Conservation (phyloP, 148 eudicot species). For the Vaccinium macrocarpon region DNA sequence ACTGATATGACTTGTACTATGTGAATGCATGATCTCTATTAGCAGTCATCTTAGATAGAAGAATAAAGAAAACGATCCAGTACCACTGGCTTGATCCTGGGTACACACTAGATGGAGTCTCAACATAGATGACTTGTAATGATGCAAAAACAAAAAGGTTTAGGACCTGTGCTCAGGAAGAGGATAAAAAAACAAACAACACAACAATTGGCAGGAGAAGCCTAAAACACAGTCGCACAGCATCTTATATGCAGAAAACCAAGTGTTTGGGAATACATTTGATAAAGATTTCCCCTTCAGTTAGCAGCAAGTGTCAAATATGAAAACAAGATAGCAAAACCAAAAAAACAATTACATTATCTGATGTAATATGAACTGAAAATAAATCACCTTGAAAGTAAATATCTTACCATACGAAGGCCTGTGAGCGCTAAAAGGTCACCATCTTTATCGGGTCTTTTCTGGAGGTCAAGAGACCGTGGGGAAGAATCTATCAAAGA, state of each 20-base stretch:
- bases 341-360: neutral
- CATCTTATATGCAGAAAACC: neutral
- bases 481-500: conserved; percentile 46
- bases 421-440: conserved; percentile 71
- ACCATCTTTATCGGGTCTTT: conserved; percentile 33
- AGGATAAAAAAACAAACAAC: neutral
- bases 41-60: neutral
- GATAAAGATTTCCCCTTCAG: neutral
- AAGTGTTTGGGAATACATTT: neutral
- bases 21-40: neutral
- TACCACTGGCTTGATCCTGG: neutral
- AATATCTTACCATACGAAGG: conserved; percentile 46
- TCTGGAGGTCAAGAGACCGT: conserved; percentile 51
- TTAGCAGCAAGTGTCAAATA: neutral
- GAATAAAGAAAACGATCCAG: neutral
- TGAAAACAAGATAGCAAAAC: neutral
- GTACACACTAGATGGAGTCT: neutral
- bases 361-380: neutral
- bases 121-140: neutral
- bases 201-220: neutral
- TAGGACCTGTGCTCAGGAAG: neutral
- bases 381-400: conserved; percentile 12
- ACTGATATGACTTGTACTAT: neutral
- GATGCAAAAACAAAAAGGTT: neutral
- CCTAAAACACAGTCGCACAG: neutral